Evolutionary conservation across 805 yeast genomes (phyloP).

Genomic region (Cyberlindnera subsufficiens): DNA sequence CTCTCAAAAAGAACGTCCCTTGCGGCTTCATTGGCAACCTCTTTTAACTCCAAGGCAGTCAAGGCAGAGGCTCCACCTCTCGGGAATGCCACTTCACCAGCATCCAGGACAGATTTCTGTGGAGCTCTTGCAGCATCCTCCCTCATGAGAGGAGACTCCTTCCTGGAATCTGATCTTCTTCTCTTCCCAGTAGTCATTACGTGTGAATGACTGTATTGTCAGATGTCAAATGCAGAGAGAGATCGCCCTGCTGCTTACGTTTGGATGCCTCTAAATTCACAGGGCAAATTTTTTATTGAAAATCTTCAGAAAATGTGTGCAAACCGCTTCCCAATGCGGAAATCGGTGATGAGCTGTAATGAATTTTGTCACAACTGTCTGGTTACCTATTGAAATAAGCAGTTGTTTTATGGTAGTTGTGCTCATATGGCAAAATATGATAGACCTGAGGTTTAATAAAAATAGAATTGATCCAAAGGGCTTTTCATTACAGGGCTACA

Average conservation of each 20-base stretch:
- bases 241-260: too few species aligned
- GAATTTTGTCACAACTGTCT: background rate
- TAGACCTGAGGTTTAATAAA: too few species aligned
- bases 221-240: too few species aligned
- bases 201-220: too few species aligned
- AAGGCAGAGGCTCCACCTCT: slow-evolving; percentile 91
- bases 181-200: slow-evolving; percentile 33
- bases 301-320: slow-evolving; percentile 12
- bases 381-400: background rate
- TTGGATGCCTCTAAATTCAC: background rate
- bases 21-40: slow-evolving; percentile 88
- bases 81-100: slow-evolving; percentile 57
- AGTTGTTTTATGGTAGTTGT: too few species aligned
- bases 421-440: too few species aligned
- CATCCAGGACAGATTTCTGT: slow-evolving; percentile 29
- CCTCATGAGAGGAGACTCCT: slow-evolving; percentile 34
- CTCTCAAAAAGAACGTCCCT: slow-evolving; percentile 72
- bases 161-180: slow-evolving; percentile 39
- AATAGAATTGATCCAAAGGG: too few species aligned
- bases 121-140: slow-evolving; percentile 35
- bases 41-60: slow-evolving; percentile 86
- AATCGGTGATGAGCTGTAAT: slow-evolving; percentile 17
- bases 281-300: slow-evolving; percentile 12
- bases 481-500: too few species aligned
- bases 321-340: slow-evolving; percentile 15